Base-by-base conservation (phyloP, 352 stramenopile genomes). In the Phytophthora cajani region DNA sequence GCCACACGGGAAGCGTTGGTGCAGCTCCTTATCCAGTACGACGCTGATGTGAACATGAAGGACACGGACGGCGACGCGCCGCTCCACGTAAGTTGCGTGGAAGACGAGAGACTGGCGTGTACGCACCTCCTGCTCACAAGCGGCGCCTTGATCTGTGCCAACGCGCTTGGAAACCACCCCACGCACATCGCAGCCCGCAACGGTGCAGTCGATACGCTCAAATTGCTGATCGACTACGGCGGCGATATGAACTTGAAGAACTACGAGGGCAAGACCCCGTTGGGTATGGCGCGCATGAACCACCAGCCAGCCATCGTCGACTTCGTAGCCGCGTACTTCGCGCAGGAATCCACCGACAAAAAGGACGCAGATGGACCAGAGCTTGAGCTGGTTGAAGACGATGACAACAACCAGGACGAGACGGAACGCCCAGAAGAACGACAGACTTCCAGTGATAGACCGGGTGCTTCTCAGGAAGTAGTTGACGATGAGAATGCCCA, bases 201-300 rank as follows among this genome's bases (percentile, higher is more conserved):
- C 9, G 87, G 87, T 30, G 87, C 87, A 6, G 76, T 93, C n/a
- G 69, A 81, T 3, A 95, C 85, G 5, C 74, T 94, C 17, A 77
- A 82, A 47, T 47, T 95, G 23, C 79, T 95, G 3, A 65, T 95
- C 1, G 82, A 94, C 23, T 96, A 95, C 50, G 79, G 84, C 11
- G 82, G 82, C 2, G 88, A 94, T 42, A 92, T 96, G 81, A 96
- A 94, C 58, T 62, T 92, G 5, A 91, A 90, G 47, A 96, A 96
- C 50, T 96, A 93, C 32, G 80, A 87, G 9, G 86, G 87, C 1
- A 91, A 89, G 52, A 95, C 88, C 5, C 85, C 88, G 3, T 61
- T 95, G 1, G 89, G 87, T 8, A 81, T 93, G 69, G 88, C 88
- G 5, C 80, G 88, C 2, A 94, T 96, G 86, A 70, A 84, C 36